Evolutionary conservation across 2,329 filamentous ascomycete genomes (phyloP).

Genomic region (Neofusicoccum laricinum): DNA sequence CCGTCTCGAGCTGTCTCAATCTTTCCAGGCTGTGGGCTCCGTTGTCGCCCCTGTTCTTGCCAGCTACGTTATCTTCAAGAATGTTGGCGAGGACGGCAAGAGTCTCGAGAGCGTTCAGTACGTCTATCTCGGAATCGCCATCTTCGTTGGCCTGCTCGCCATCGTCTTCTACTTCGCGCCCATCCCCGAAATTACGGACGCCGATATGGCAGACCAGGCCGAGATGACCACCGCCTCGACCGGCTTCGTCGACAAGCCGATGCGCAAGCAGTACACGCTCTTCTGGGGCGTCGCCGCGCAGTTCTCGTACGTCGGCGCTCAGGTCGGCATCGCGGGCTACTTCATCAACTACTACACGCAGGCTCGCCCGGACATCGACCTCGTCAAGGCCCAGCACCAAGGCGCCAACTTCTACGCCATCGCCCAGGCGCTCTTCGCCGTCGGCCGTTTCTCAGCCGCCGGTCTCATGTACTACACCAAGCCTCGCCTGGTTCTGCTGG

Average conservation of each 20-base stretch:
- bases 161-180: constrained; percentile 64
- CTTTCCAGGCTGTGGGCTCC: constrained; percentile 73
- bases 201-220: constrained; percentile 58
- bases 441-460: constrained; percentile 36
- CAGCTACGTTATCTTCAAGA: constrained; percentile 69
- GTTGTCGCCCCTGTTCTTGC: constrained; percentile 72
- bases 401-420: constrained; percentile 39
- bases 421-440: constrained; percentile 36
- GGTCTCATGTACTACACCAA: constrained; percentile 37
- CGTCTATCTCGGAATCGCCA: constrained; percentile 76
- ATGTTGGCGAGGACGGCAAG: constrained; percentile 53
- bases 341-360: constrained; percentile 40
- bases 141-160: constrained; percentile 67
- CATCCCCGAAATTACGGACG: constrained; percentile 70
- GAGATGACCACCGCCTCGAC: constrained; percentile 40
- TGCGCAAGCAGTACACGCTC: constrained; percentile 58
- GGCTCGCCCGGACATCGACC: constrained; percentile 29
- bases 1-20: constrained; percentile 73
- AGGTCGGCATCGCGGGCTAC: constrained; percentile 55
- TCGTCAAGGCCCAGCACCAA: constrained; percentile 29
- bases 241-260: constrained; percentile 58
- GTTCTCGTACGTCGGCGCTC: constrained; percentile 55
- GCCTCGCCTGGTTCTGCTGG: constrained; percentile 36
- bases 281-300: constrained; percentile 36
- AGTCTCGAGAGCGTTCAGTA: constrained; percentile 70